Evolutionary conservation across 441 rosid species (phyloP).

Genomic region (Adansonia madagascariensis): DNA sequence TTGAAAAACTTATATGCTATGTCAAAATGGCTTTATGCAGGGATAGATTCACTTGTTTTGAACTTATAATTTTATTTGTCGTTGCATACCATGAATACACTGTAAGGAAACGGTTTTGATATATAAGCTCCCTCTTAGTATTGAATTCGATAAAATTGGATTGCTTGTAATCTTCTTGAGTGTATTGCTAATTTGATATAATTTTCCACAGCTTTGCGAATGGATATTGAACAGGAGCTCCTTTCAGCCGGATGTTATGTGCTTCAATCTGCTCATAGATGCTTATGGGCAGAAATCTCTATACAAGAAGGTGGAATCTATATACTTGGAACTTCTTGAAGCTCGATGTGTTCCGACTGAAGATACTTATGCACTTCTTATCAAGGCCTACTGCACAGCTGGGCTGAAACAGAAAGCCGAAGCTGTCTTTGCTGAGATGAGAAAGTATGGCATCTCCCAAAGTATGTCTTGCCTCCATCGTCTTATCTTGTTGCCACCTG

Average conservation of each 20-base stretch:
- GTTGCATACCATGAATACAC: too few relatives aligned
- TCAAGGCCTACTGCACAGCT: constrained; percentile 71
- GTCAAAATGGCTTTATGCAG: neutral
- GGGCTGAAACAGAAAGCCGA: constrained; percentile 69
- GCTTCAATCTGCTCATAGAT: constrained; percentile 88
- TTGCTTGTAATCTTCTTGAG: constrained; percentile 2
- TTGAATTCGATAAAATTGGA: neutral
- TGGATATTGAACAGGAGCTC: constrained; percentile 85
- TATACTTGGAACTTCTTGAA: constrained; percentile 71
- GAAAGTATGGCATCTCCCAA: constrained; percentile 67
- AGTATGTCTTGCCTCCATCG: constrained; percentile 52
- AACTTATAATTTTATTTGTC: too few relatives aligned
- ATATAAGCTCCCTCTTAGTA: neutral
- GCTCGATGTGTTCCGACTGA: constrained; percentile 83
- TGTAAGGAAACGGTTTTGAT: neutral
- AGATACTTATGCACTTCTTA: constrained; percentile 85
- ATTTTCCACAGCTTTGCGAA: constrained; percentile 67
- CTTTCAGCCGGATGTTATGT: constrained; percentile 76
- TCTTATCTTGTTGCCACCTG: neutral
- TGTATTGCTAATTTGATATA: constrained; percentile 28
- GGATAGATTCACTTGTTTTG: neutral
- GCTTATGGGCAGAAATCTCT: constrained; percentile 70
- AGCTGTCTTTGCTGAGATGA: constrained; percentile 78
- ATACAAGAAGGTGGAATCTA: constrained; percentile 65
- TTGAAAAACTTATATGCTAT: neutral